A percentile compares a stretch with the other conserved stretches of the same genome.
These are phyloP conservation scores for Pseudopyricularia javanii DNA, from an alignment of 2,329 filamentous ascomycete species.

Conservation along the genomic window DNA sequence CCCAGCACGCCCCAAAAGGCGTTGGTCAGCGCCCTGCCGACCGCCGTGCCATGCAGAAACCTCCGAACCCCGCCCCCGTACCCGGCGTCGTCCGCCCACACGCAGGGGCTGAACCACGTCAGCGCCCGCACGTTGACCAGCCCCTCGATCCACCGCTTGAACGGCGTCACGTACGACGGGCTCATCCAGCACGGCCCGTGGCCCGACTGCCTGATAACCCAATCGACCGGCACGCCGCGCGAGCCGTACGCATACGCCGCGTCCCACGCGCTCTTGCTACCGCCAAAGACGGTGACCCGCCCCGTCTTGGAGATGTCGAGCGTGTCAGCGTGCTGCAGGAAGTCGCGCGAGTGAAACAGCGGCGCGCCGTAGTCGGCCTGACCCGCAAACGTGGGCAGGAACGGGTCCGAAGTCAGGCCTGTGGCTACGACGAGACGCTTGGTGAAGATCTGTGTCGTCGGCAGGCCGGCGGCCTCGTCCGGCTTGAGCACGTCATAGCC, in stretches of 20 bases:
- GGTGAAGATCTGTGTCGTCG: conserved; percentile 19
- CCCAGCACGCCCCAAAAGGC: conserved; percentile 46
- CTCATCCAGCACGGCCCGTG: conserved; percentile 48
- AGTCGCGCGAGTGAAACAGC: conserved; percentile 37
- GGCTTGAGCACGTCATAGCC: conserved; percentile 7
- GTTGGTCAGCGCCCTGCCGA: conserved; percentile 31
- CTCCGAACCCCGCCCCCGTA: conserved; percentile 23
- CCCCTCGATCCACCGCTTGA: conserved; percentile 58
- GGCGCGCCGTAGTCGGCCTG: conserved; percentile 29
- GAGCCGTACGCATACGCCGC: conserved; percentile 48
- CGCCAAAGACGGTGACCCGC: conserved; percentile 43
- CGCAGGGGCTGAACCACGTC: conserved; percentile 64
- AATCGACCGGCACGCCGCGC: conserved; percentile 41
- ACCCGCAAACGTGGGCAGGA: conserved; percentile 33
- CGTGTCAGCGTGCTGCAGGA: conserved; percentile 25
- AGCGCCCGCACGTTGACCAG: conserved; percentile 55
- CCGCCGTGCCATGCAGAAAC: background rate
- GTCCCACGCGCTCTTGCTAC: conserved; percentile 54
- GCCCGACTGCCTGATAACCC: conserved; percentile 44
- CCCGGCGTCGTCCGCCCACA: conserved; percentile 55
- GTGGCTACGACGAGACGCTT: conserved; percentile 41
- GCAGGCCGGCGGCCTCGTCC: background rate
- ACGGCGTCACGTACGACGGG: conserved; percentile 49
- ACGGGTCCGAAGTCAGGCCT: conserved; percentile 38
- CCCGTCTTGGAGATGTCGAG: conserved; percentile 24